phyloP scores from a whole-genome alignment of 129 eudicot species.

The Scalesia atractyloides region DNA sequence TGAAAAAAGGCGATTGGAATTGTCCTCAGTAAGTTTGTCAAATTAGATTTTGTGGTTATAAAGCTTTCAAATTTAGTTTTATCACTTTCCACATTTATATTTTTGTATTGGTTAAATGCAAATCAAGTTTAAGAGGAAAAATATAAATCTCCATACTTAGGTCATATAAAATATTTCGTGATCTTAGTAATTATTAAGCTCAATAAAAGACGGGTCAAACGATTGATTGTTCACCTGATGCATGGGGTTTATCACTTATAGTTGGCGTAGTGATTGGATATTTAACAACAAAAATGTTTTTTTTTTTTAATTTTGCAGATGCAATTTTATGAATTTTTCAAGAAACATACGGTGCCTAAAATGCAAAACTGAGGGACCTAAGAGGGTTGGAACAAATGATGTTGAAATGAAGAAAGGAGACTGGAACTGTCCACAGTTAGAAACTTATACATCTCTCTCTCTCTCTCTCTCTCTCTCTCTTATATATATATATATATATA shows the following conservation, averaged over 20 bases:
- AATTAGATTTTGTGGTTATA: constrained; percentile 2
- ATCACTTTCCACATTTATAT: neutral
- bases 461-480: no score
- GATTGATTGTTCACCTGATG: neutral
- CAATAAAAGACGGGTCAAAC: neutral
- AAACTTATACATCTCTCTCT: neutral
- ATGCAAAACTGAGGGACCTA: constrained; percentile 66
- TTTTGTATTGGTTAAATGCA: neutral
- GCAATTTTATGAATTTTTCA: constrained; percentile 79
- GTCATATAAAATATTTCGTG: neutral
- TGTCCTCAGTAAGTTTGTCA: constrained; percentile 78
- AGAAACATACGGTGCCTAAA: constrained; percentile 63
- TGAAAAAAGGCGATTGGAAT: constrained; percentile 86
- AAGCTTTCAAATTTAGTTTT: neutral
- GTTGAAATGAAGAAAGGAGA: constrained; percentile 86
- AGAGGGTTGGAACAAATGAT: constrained; percentile 33
- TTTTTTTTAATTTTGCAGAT: constrained; percentile 51
- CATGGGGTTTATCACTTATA: neutral
- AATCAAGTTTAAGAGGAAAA: neutral
- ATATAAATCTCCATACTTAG: neutral
- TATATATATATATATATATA: no score
- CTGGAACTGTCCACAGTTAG: constrained; percentile 91
- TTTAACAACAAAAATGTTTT: neutral
- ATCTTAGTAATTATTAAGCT: neutral
- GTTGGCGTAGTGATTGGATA: neutral